phyloP scores from a whole-genome alignment of 331 rosid genomes.

The Malus hybrid region DNA sequence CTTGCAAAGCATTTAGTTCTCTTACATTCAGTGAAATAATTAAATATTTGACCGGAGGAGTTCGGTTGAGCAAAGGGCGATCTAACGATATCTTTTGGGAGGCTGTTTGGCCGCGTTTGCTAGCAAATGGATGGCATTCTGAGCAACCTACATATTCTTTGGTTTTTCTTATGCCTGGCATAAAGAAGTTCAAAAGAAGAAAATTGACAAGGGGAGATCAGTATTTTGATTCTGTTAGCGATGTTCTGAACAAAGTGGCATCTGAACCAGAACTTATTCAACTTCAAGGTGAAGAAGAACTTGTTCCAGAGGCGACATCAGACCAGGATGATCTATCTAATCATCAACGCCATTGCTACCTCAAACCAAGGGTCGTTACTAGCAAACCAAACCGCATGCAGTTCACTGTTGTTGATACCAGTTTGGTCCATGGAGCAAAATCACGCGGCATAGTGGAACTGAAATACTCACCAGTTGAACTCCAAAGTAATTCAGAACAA shows the following conservation, averaged over 20 bases:
- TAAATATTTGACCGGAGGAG: constrained; percentile 50
- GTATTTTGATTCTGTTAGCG: constrained; percentile 62
- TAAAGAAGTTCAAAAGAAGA: constrained; percentile 62
- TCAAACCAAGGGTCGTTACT: constrained; percentile 50
- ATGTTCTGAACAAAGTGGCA: constrained; percentile 68
- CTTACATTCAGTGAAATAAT: constrained; percentile 54
- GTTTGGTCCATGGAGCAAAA: constrained; percentile 38
- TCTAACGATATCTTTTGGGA: constrained; percentile 70
- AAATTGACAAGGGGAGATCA: constrained; percentile 68
- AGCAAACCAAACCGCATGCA: constrained; percentile 27
- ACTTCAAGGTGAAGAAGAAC: constrained; percentile 48
- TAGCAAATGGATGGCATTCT: constrained; percentile 87
- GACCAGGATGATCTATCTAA: constrained; percentile 35
- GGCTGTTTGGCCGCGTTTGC: constrained; percentile 90
- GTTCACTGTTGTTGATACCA: constrained; percentile 43
- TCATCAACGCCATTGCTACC: constrained; percentile 47
- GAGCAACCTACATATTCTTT: constrained; percentile 53
- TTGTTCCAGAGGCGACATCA: constrained; percentile 31
- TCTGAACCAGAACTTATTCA: constrained; percentile 66
- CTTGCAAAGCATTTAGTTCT: constrained; percentile 55
- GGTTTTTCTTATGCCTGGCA: constrained; percentile 77
- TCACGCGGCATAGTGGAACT: constrained; percentile 36
- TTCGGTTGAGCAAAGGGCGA: constrained; percentile 57
- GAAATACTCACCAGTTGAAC: constrained; percentile 38
- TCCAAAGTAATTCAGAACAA: constrained; percentile 15